Conservation (phyloP, 805 yeast species). For the Kluyveromyces wickerhamii region DNA sequence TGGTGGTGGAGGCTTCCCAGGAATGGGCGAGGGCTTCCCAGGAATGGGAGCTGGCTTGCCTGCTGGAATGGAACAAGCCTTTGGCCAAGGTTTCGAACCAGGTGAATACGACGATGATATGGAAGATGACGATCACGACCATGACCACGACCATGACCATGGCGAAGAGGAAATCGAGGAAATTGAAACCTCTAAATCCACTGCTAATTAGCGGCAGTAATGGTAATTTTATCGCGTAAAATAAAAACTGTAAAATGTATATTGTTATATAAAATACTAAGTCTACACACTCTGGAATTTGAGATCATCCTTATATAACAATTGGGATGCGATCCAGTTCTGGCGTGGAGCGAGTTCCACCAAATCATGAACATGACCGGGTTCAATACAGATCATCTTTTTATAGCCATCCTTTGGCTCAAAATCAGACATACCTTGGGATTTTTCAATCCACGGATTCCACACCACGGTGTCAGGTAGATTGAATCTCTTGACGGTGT, state of each 20-base stretch:
- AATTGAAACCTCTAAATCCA: no score
- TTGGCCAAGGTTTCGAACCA: constrained; percentile 15
- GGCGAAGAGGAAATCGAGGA: no score
- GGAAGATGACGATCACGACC: background rate
- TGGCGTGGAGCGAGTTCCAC: constrained; percentile 58
- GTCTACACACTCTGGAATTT: constrained; percentile 46
- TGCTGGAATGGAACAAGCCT: constrained; percentile 28
- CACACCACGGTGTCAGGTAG: constrained; percentile 77
- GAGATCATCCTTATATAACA: constrained; percentile 46
- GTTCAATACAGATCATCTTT: constrained; percentile 90
- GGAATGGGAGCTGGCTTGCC: constrained; percentile 33
- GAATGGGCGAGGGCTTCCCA: constrained; percentile 35
- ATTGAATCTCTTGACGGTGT: constrained; percentile 57
- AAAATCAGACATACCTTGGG: constrained; percentile 82
- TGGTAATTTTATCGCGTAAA: no score
- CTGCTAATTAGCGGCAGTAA: no score
- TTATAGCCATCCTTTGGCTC: constrained; percentile 77
- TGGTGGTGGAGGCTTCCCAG: constrained; percentile 32
- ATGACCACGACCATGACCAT: background rate
- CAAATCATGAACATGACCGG: constrained; percentile 77
- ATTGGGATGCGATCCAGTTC: constrained; percentile 70
- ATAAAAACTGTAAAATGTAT: no score
- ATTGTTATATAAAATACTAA: no score
- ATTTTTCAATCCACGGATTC: constrained; percentile 92
- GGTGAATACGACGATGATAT: constrained; percentile 1